Percentiles rank a stretch among this genome's conserved stretches.
phyloP scores from a whole-genome alignment of 2,329 filamentous ascomycete genomes.

The Aspergillus neoniger region DNA sequence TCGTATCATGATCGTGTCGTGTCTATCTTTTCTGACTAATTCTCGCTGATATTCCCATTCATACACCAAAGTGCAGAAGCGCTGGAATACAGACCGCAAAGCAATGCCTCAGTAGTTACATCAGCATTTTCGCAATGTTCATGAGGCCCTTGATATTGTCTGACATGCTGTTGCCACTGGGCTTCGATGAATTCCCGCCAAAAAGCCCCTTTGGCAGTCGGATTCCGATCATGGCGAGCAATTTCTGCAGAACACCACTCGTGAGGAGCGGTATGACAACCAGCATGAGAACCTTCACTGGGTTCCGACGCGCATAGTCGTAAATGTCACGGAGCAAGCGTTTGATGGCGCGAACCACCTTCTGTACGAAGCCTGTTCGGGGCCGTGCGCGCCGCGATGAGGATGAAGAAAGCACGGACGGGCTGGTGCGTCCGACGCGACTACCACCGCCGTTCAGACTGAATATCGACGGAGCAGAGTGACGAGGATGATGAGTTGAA shows the following conservation, averaged over 20 bases:
- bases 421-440: conserved; percentile 36
- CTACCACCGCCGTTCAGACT: conserved; percentile 40
- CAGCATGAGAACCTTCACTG: conserved; percentile 81
- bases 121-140: conserved; percentile 41
- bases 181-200: conserved; percentile 24
- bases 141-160: conserved; percentile 36
- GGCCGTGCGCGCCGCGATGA: conserved; percentile 78
- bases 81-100: too few relatives aligned
- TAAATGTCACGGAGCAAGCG: conserved; percentile 77
- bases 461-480: conserved; percentile 51
- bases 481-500: conserved; percentile 40
- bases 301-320: conserved; percentile 79
- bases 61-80: too few relatives aligned
- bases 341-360: conserved; percentile 73
- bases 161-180: conserved; percentile 30
- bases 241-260: conserved; percentile 75
- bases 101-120: conserved; percentile 20
- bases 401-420: conserved; percentile 58
- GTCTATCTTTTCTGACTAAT: conserved; percentile 9
- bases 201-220: conserved; percentile 66
- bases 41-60: neutral
- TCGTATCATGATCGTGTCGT: conserved; percentile 24
- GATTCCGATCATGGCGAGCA: conserved; percentile 78
- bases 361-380: conserved; percentile 73
- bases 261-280: conserved; percentile 86